These are phyloP conservation scores for Stachybotrys elegans DNA, from an alignment of 2,329 filamentous ascomycete species.

Conservation along the genomic window DNA sequence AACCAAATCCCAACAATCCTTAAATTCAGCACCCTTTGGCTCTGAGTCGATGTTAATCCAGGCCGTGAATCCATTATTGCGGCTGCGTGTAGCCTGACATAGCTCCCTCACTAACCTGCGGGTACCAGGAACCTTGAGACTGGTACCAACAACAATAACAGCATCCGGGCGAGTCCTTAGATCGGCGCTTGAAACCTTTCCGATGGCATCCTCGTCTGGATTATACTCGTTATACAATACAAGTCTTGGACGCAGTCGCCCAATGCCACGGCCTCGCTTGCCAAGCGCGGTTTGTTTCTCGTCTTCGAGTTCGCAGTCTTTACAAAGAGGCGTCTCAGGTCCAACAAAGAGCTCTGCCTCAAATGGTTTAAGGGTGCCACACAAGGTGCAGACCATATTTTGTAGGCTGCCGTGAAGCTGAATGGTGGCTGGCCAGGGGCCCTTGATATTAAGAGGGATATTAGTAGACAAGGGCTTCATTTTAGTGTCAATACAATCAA, in stretches of 20 bases:
- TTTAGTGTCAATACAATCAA: conserved; percentile 88
- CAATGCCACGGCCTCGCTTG: conserved; percentile 90
- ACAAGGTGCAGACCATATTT: conserved; percentile 97
- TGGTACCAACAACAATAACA: conserved; percentile 91
- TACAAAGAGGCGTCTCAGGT: conserved; percentile 75
- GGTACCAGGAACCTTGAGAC: conserved; percentile 90
- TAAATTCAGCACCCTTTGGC: conserved; percentile 77
- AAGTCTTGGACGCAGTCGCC: conserved; percentile 83
- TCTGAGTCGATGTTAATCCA: conserved; percentile 93
- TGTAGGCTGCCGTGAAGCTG: conserved; percentile 90
- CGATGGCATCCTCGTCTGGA: conserved; percentile 93
- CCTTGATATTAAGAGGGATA: conserved; percentile 76
- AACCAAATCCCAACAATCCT: conserved; percentile 89
- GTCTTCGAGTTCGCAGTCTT: conserved; percentile 69
- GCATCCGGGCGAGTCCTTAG: conserved; percentile 82
- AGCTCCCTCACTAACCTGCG: conserved; percentile 85
- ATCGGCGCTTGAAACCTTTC: conserved; percentile 82
- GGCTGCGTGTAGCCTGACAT: conserved; percentile 78
- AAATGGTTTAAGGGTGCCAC: conserved; percentile 70
- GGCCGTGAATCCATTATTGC: conserved; percentile 78
- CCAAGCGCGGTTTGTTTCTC: conserved; percentile 71
- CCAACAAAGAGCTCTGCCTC: conserved; percentile 77
- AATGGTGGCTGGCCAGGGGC: conserved; percentile 90
- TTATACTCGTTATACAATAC: conserved; percentile 97
- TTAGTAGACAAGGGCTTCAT: conserved; percentile 74